Evolutionary conservation across 192 early-diverging fungal species (phyloP), one percentile per base, ranked within the genome.

Genomic region (Linderina pennispora): DNA sequence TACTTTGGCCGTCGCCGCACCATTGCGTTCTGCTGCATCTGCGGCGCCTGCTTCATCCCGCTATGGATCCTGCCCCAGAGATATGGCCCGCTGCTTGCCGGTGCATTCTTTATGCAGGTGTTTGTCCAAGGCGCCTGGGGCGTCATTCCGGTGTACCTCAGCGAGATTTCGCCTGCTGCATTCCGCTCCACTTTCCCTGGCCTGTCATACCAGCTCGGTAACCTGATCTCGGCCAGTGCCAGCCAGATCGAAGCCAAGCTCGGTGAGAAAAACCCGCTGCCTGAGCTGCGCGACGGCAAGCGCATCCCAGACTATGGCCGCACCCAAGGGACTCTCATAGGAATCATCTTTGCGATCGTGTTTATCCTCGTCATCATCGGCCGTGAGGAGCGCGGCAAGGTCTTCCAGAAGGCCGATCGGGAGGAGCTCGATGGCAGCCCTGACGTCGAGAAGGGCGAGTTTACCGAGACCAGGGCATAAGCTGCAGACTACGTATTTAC

Each of bases 181-280:
- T 76, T 86, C 53, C 79, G 87, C 8, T 78, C 77, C 11, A 74
- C 80, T 2, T 80, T 89, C 41, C 82, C 84, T 8, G 85, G 87
- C 15, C 59, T 89, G n/a, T 50, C 82, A 2, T 87, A 86, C 58
- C 84, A 89, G 67, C 63, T 84, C 14, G 87, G 85, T 21, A 89
- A 84, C 46, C 57, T 89, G 47, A 76, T 87, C 36, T 48, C 65
- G 1, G 67, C 80, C 9, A 73, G 75, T 15, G 64, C 74, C 21
- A 77, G 76, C 21, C 72, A 78, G 49, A 79, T 81, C 36, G 81
- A 80, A 36, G 65, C 74, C n/a, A 58, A 55, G 18, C 45, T 77
- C 53, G 75, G 63, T 20, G 79, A 80, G 26, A 62, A 55, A 51
- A 67, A 66, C 37, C 63, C 70, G n/a, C 43, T 74, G 8, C 64